A percentile compares a stretch with the other conserved stretches of the same genome.
Conservation (phyloP, 2,329 filamentous ascomycete genomes). For the Arthrobotrys sinensis region DNA sequence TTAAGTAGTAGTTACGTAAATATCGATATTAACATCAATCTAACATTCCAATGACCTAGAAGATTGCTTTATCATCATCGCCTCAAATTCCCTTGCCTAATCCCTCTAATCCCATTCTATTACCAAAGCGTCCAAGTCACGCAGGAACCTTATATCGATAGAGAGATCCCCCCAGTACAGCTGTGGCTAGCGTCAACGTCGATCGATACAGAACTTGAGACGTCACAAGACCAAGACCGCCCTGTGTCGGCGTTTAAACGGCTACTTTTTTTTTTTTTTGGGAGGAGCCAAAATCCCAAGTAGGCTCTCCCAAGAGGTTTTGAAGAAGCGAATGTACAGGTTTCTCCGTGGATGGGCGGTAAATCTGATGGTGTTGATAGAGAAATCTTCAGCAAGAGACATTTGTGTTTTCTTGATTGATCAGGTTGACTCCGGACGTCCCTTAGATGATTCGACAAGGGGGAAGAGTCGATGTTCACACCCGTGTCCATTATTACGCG, state of each 20-base stretch:
- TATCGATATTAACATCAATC: no score
- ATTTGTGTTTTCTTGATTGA: background rate
- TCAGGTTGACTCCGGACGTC: no score
- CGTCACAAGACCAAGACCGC: conserved; percentile 5
- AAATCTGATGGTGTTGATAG: background rate
- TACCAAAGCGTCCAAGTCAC: background rate
- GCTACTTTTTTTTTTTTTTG: conserved; percentile 14
- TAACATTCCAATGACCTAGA: no score
- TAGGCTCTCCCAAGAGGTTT: background rate
- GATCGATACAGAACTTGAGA: conserved; percentile 23
- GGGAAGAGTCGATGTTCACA: background rate
- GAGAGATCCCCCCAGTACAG: background rate
- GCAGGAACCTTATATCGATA: conserved; percentile 11
- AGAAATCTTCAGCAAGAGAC: conserved; percentile 13
- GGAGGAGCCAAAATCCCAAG: background rate
- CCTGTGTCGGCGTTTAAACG: conserved; percentile 17
- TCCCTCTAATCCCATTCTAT: background rate
- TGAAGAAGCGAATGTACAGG: background rate
- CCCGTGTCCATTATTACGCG: background rate
- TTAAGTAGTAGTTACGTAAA: no score
- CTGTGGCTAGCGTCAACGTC: background rate
- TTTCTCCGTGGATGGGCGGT: conserved; percentile 11
- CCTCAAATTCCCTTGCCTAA: no score
- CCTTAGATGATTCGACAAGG: no score
- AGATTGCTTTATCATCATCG: no score